A percentile compares a stretch with the other conserved stretches of the same genome.
These are phyloP conservation scores for Rutstroemia sp. DNA, from an alignment of 2,329 filamentous ascomycete genomes.

Conservation along the genomic window DNA sequence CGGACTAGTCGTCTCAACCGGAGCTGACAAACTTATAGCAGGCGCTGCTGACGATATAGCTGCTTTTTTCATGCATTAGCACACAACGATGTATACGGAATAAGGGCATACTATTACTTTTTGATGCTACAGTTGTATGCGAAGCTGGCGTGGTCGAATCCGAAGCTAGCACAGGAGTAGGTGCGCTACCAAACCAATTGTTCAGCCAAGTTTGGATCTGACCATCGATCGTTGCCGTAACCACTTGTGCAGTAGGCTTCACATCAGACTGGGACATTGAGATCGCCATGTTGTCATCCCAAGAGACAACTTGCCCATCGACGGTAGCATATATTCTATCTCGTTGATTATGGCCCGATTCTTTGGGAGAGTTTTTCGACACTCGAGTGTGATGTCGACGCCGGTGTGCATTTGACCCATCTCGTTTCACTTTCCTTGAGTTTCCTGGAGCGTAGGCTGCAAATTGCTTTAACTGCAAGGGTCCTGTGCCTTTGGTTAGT, in stretches of 20 bases:
- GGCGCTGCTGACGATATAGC: neutral
- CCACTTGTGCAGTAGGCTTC: neutral
- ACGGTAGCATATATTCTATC: slow-evolving; percentile 30
- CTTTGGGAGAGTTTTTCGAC: neutral
- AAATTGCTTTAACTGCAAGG: slow-evolving; percentile 57
- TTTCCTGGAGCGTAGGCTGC: slow-evolving; percentile 57
- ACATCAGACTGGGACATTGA: neutral
- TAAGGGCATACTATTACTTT: neutral
- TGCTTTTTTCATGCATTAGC: neutral
- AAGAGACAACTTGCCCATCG: slow-evolving; percentile 20
- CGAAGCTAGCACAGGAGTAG: neutral
- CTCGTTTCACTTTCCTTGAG: slow-evolving; percentile 29
- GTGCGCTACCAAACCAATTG: slow-evolving; percentile 3
- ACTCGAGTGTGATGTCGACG: slow-evolving; percentile 11
- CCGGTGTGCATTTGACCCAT: slow-evolving; percentile 24
- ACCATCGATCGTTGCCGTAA: slow-evolving; percentile 6
- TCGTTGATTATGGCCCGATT: slow-evolving; percentile 29
- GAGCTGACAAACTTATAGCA: neutral
- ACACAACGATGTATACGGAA: neutral
- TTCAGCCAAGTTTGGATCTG: slow-evolving; percentile 5
- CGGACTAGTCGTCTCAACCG: slow-evolving; percentile 15
- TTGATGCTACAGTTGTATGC: neutral
- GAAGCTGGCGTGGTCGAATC: neutral
- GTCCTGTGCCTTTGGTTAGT: slow-evolving; percentile 37
- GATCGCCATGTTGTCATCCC: slow-evolving; percentile 17